Conservation (phyloP, 352 stramenopile species). For the Pseudoperonospora humuli region DNA sequence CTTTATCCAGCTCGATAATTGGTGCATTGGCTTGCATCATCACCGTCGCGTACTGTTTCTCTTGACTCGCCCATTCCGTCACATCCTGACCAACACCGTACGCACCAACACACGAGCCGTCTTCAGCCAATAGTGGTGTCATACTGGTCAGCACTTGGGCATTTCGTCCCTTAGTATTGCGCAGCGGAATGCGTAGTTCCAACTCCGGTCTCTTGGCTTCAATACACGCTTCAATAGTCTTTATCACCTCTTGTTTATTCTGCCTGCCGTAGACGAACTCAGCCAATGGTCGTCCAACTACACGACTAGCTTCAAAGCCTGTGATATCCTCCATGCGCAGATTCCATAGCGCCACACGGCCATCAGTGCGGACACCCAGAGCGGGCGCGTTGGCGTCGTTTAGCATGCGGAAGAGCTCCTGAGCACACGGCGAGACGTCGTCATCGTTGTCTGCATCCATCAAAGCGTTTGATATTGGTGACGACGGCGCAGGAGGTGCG, state of each 20-base stretch:
- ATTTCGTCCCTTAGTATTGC: conserved; percentile 34
- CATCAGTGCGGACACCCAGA: conserved; percentile 43
- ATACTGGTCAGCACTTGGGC: conserved; percentile 46
- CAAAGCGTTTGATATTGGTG: neutral
- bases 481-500: neutral
- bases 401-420: conserved; percentile 34
- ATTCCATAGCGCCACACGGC: conserved; percentile 64
- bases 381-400: conserved; percentile 62
- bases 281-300: conserved; percentile 34
- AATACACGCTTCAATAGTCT: conserved; percentile 21
- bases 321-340: conserved; percentile 44
- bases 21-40: conserved; percentile 73
- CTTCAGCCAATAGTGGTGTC: conserved; percentile 34
- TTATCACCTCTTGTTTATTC: conserved; percentile 24
- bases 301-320: conserved; percentile 31
- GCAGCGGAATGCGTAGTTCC: conserved; percentile 40
- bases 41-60: conserved; percentile 52
- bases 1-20: conserved; percentile 70
- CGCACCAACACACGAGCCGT: conserved; percentile 38
- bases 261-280: conserved; percentile 49
- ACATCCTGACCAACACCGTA: conserved; percentile 56
- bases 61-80: conserved; percentile 44
- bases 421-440: conserved; percentile 1
- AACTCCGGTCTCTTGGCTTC: conserved; percentile 32
- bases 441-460: neutral